Percentiles rank a stretch among this genome's conserved stretches.
phyloP scores from a whole-genome alignment of 169 alveolate species.

The Eimeria sp. region DNA sequence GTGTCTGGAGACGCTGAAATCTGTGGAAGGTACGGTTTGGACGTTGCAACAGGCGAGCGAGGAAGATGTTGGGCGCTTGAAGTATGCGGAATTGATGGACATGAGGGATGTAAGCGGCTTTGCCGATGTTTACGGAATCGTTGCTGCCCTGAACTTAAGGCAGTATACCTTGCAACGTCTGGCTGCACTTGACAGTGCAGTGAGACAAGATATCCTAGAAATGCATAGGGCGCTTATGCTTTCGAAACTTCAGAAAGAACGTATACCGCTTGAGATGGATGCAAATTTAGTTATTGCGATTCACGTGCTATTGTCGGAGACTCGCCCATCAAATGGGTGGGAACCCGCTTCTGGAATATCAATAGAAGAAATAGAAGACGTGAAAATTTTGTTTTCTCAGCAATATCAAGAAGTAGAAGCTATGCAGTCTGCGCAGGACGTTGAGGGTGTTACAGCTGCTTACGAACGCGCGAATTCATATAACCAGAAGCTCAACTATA shows the following conservation, averaged over 20 bases:
- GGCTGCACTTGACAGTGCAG: background rate
- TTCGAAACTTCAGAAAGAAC: background rate
- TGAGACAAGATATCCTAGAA: background rate
- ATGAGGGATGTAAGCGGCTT: background rate
- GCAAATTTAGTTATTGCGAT: background rate
- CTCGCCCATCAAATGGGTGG: background rate
- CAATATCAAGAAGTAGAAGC: background rate
- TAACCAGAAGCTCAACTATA: background rate
- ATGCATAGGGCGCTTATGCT: background rate
- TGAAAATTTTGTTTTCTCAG: background rate
- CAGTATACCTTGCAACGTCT: background rate
- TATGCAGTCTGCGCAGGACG: background rate
- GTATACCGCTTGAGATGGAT: background rate
- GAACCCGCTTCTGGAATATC: background rate
- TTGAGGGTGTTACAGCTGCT: background rate
- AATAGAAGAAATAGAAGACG: background rate
- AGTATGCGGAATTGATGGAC: background rate
- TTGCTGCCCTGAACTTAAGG: conserved; percentile 8
- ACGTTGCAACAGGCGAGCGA: background rate
- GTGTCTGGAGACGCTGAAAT: background rate
- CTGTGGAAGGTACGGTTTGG: background rate
- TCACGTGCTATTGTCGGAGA: background rate
- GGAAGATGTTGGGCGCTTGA: background rate
- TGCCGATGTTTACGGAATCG: background rate
- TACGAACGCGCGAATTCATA: background rate